Conservation (phyloP, 805 yeast genomes). For the Danielia oregonensis region DNA sequence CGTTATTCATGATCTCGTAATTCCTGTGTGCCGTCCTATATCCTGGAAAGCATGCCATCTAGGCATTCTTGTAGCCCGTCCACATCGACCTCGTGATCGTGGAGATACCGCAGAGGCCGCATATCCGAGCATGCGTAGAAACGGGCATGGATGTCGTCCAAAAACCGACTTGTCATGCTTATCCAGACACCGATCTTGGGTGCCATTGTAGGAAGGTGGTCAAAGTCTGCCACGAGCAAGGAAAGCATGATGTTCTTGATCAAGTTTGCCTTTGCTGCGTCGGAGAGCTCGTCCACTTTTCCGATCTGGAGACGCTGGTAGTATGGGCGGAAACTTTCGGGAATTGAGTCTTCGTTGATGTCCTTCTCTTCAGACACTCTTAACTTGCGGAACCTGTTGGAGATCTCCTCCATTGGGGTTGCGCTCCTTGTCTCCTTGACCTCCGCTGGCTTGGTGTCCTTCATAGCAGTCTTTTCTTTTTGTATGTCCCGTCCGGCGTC, state of each 20-base stretch:
- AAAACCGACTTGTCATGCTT: slow-evolving; percentile 21
- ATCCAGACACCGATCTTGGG: slow-evolving; percentile 26
- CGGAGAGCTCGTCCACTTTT: slow-evolving; percentile 27
- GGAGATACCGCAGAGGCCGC: slow-evolving; percentile 28
- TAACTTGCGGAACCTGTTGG: not conserved
- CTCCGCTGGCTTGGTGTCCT: not conserved
- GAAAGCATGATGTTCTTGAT: slow-evolving; percentile 34
- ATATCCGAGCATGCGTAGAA: slow-evolving; percentile 19
- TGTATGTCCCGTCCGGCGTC: slow-evolving; percentile 8
- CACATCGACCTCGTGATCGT: slow-evolving; percentile 12
- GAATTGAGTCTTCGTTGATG: slow-evolving; percentile 17
- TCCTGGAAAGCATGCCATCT: slow-evolving; percentile 20
- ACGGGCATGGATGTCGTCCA: slow-evolving; percentile 29
- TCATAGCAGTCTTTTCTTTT: not conserved
- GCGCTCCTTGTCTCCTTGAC: not conserved
- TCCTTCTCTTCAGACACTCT: not conserved
- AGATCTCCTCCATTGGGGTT: not conserved
- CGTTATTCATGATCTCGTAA: no score
- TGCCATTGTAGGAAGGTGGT: slow-evolving; percentile 23
- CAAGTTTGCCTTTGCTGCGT: slow-evolving; percentile 25
- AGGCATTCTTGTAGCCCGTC: slow-evolving; percentile 22
- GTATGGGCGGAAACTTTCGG: slow-evolving; percentile 19
- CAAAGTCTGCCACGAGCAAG: slow-evolving; percentile 29
- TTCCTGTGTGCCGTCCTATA: no score
- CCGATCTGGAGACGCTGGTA: slow-evolving; percentile 24